phyloP scores from a whole-genome alignment of 225 moss, liverwort and hornwort species.

The Lunularia cruciata region DNA sequence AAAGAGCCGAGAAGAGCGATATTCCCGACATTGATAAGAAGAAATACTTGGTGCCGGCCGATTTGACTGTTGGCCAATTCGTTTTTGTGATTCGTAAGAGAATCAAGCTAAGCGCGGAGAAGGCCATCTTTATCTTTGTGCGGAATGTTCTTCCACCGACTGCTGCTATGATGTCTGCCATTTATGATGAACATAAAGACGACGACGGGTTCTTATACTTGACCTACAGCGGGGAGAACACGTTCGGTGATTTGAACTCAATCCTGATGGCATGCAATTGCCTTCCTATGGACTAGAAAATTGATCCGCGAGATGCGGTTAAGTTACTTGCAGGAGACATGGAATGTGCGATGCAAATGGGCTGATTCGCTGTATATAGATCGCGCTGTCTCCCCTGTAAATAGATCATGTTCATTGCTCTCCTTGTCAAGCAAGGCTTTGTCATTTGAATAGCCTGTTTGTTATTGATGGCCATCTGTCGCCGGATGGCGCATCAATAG shows the following conservation, averaged over 20 bases:
- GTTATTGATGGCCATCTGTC: slow-evolving; percentile 7
- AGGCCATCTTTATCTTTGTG: slow-evolving; percentile 80
- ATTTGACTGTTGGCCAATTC: slow-evolving; percentile 87
- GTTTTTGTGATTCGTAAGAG: slow-evolving; percentile 85
- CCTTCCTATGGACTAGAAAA: slow-evolving; percentile 21
- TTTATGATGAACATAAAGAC: slow-evolving; percentile 85
- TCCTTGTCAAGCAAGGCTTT: slow-evolving; percentile 11
- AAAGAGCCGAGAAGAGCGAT: slow-evolving; percentile 75
- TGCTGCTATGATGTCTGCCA: slow-evolving; percentile 83
- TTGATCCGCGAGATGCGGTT: neutral
- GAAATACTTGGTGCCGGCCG: slow-evolving; percentile 84
- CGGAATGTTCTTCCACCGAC: slow-evolving; percentile 80
- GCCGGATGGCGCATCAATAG: neutral
- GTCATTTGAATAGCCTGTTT: neutral
- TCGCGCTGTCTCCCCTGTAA: slow-evolving; percentile 24
- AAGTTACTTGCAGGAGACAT: slow-evolving; percentile 1
- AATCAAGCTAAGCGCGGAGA: slow-evolving; percentile 70
- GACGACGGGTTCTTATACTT: slow-evolving; percentile 86
- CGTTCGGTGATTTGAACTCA: slow-evolving; percentile 54
- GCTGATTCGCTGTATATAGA: slow-evolving; percentile 29
- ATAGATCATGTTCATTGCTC: slow-evolving; percentile 27
- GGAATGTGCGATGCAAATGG: slow-evolving; percentile 21
- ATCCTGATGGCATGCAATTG: slow-evolving; percentile 36
- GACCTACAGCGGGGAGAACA: slow-evolving; percentile 79
- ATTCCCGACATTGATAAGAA: slow-evolving; percentile 88